These are phyloP conservation scores for Talaromyces sp. DNA, from an alignment of 2,329 filamentous ascomycete species.

Conservation along the genomic window DNA sequence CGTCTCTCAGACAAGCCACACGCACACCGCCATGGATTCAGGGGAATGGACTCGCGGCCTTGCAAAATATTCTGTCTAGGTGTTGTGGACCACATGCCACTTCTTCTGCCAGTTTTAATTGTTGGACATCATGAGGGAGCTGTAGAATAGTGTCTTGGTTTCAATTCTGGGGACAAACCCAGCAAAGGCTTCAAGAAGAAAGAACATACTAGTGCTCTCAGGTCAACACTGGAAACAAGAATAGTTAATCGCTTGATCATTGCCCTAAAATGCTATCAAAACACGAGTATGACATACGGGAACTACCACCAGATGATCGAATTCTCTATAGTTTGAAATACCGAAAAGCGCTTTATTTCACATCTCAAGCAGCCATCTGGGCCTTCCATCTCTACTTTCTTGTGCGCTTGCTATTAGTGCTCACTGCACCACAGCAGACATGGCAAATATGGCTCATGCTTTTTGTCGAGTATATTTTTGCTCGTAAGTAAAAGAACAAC, in stretches of 20 bases:
- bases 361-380: neutral
- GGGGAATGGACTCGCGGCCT: neutral
- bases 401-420: slow-evolving; percentile 20
- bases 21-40: slow-evolving; percentile 4
- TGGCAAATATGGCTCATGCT: slow-evolving; percentile 31
- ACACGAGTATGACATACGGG: slow-evolving; percentile 3
- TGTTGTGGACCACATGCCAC: neutral
- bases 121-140: neutral
- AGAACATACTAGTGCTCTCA: neutral
- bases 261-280: neutral
- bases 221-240: neutral
- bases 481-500: slow-evolving; percentile 21
- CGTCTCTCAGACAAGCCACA: slow-evolving; percentile 3
- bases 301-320: neutral
- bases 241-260: neutral
- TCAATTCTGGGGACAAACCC: neutral
- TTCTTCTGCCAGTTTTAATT: neutral
- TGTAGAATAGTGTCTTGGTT: neutral
- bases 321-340: neutral
- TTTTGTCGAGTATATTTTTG: slow-evolving; percentile 25
- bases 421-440: slow-evolving; percentile 16
- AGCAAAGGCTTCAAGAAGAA: neutral
- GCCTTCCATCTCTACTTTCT: slow-evolving; percentile 21
- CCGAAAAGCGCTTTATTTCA: slow-evolving; percentile 3
- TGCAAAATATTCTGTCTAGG: neutral